Evolutionary conservation across 2,329 filamentous ascomycete genomes (phyloP).

Genomic region (Orbilia blumenaviensis): DNA sequence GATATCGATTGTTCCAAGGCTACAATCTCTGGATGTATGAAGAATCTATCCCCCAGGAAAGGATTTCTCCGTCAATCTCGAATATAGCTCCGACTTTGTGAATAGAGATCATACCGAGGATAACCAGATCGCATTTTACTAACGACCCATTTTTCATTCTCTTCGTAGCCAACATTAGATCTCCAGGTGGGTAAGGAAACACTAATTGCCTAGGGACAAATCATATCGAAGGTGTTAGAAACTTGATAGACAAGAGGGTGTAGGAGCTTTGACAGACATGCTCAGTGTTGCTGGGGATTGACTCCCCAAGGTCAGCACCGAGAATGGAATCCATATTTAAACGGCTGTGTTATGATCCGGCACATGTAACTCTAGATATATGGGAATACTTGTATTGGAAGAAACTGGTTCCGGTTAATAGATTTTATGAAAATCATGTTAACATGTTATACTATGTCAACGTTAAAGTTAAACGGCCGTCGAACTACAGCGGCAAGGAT

Average conservation of each 20-base stretch:
- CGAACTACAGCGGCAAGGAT: not conserved
- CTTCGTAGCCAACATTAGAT: conserved; percentile 90
- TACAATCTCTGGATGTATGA: conserved; percentile 84
- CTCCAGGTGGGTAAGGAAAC: conserved; percentile 95
- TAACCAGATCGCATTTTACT: conserved; percentile 88
- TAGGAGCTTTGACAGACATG: conserved; percentile 15
- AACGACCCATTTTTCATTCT: conserved; percentile 87
- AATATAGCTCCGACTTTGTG: too few species aligned
- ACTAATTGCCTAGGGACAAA: conserved; percentile 89
- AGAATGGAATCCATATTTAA: not conserved
- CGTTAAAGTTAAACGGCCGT: not conserved
- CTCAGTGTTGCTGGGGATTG: conserved; percentile 39
- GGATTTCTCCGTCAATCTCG: too few species aligned
- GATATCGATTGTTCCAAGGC: conserved; percentile 76
- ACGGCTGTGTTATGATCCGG: not conserved
- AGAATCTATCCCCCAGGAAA: conserved; percentile 71
- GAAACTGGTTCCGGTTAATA: not conserved
- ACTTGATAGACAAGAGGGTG: not conserved
- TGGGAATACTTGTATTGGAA: not conserved
- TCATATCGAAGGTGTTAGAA: not conserved
- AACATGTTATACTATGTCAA: not conserved
- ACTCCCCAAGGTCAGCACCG: conserved; percentile 15
- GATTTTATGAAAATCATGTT: not conserved
- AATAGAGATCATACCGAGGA: conserved; percentile 77
- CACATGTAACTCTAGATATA: not conserved